These are phyloP conservation scores for Tolypocladium guangdongense DNA, from an alignment of 2,329 filamentous ascomycete species.

Conservation along the genomic window DNA sequence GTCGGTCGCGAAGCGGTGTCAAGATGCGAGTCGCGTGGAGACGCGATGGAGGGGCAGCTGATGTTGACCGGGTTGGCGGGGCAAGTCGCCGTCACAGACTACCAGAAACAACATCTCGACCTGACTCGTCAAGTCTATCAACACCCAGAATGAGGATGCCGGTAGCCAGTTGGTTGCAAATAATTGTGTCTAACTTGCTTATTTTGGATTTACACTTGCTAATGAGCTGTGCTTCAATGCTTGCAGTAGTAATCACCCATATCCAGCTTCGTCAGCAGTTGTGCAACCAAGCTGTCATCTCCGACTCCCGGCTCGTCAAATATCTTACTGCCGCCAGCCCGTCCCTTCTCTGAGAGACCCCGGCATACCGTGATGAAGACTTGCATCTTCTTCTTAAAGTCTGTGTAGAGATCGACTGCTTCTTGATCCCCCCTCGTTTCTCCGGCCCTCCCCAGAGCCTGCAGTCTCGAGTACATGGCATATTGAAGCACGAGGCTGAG, in stretches of 20 bases:
- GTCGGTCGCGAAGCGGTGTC: background rate
- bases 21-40: background rate
- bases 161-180: too few relatives aligned
- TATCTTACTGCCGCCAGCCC: constrained; percentile 21
- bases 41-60: constrained; percentile 1
- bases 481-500: constrained; percentile 65
- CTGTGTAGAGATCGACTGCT: constrained; percentile 42
- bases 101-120: background rate
- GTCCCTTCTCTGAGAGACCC: constrained; percentile 53
- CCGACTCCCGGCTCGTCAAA: constrained; percentile 21
- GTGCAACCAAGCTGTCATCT: constrained; percentile 51
- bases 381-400: constrained; percentile 60
- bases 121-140: background rate
- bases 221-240: constrained; percentile 3
- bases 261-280: constrained; percentile 59
- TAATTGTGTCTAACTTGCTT: too few relatives aligned
- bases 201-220: too few relatives aligned
- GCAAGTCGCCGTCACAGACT: background rate
- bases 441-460: constrained; percentile 18
- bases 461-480: constrained; percentile 38
- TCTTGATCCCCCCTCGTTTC: constrained; percentile 8
- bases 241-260: constrained; percentile 55
- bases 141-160: background rate
- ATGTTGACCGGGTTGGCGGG: background rate
- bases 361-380: constrained; percentile 66